Evolutionary conservation across 768 basidiomycete species (phyloP).

Genomic region (Kwoniella dendrophila): DNA sequence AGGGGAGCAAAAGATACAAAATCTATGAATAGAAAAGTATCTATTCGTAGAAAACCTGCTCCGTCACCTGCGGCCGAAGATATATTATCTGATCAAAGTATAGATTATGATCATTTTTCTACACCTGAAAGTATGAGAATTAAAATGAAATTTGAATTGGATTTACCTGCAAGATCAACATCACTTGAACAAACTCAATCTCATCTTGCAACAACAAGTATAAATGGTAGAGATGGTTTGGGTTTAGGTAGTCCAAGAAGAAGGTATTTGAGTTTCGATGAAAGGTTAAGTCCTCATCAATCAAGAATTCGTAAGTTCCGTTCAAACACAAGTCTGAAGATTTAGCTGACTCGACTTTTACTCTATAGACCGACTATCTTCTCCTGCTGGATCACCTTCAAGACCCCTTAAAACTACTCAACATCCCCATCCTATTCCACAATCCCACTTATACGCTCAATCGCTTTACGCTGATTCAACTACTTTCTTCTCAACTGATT

Average conservation of each 20-base stretch:
- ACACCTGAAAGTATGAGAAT: conserved; percentile 31
- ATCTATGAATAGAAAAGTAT: neutral
- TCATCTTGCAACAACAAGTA: neutral
- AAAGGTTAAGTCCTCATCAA: neutral
- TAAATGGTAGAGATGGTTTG: neutral
- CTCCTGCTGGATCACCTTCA: conserved; percentile 17
- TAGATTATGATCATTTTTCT: conserved; percentile 2
- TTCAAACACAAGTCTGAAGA: neutral
- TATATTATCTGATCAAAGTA: neutral
- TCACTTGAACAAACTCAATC: neutral
- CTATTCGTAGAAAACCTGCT: conserved; percentile 19
- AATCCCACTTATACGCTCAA: conserved; percentile 12
- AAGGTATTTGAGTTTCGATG: conserved; percentile 20
- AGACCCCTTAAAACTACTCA: conserved; percentile 14
- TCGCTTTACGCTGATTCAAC: conserved; percentile 19
- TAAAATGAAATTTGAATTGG: conserved; percentile 26
- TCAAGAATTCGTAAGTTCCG: conserved; percentile 7
- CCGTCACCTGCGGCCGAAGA: conserved; percentile 19
- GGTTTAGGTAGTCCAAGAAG: conserved; percentile 14
- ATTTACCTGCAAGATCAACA: conserved; percentile 9
- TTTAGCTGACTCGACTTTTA: neutral
- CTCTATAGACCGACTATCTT: conserved; percentile 22
- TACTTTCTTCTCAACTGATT: conserved; percentile 15
- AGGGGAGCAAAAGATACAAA: neutral
- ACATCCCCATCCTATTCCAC: conserved; percentile 37